Evolutionary conservation across 768 basidiomycete species (phyloP).

Genomic region (Trametes gibbosa): DNA sequence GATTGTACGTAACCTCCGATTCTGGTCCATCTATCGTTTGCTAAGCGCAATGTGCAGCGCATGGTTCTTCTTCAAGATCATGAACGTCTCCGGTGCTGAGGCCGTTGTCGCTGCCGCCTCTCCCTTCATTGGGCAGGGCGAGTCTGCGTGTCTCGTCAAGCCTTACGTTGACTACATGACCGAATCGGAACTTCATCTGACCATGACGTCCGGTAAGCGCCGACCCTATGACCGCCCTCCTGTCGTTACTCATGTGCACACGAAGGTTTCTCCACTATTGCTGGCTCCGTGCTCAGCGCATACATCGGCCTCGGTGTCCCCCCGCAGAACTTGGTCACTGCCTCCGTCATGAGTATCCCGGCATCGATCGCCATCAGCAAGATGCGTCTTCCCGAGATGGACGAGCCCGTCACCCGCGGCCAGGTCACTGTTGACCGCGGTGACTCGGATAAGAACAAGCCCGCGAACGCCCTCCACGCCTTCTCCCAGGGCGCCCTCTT

Average conservation of each 20-base stretch:
- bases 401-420: slow-evolving; percentile 85
- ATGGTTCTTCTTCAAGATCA: slow-evolving; percentile 90
- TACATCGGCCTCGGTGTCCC: slow-evolving; percentile 81
- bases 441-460: slow-evolving; percentile 44
- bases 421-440: slow-evolving; percentile 79
- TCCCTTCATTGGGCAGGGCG: slow-evolving; percentile 92
- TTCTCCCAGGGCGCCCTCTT: slow-evolving; percentile 85
- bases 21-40: neutral
- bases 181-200: slow-evolving; percentile 78
- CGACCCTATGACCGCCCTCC: neutral
- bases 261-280: slow-evolving; percentile 81
- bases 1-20: slow-evolving; percentile 55
- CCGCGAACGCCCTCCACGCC: slow-evolving; percentile 84
- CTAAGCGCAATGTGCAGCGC: slow-evolving; percentile 45
- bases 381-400: slow-evolving; percentile 78
- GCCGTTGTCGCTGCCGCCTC: slow-evolving; percentile 91
- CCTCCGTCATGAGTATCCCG: slow-evolving; percentile 93
- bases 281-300: slow-evolving; percentile 84
- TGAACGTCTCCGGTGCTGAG: slow-evolving; percentile 93
- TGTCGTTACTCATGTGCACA: neutral
- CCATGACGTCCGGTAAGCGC: slow-evolving; percentile 75
- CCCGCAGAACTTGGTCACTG: slow-evolving; percentile 76
- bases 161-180: slow-evolving; percentile 88
- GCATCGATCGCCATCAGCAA: slow-evolving; percentile 93
- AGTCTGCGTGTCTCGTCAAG: slow-evolving; percentile 80